Base-by-base conservation (phyloP, 2,329 filamentous ascomycete genomes). In the Didymosphaeria variabile region DNA sequence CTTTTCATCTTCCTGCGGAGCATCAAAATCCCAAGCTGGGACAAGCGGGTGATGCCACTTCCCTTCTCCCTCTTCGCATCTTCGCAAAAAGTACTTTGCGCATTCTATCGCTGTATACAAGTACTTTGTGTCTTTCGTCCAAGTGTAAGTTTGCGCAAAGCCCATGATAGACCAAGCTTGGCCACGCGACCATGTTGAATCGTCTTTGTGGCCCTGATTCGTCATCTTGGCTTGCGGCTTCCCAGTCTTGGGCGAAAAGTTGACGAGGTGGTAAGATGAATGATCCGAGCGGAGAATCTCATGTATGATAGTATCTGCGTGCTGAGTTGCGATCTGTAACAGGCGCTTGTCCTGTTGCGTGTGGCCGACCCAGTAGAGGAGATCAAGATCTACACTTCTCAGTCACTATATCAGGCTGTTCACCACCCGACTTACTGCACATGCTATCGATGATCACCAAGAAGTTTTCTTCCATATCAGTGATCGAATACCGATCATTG, bases 21-120 rank as follows among this genome's bases (percentile, higher is more conserved):
- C 84, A 60, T 85, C 80, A 47, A 85, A 85, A 57, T 86, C 84
- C 84, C 83, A 86, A 2, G 78, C 75, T 0, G 83, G 82, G 0
- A 85, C 79, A 0, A 74, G 45, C 2, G 56, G 63, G 45, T 72
- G 65, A 21, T 70, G 65, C 66, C 72, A 74, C 34, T 66, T 76
- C 0, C 64, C 67, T 5, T 70, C 67, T 17, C 76, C 77, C 2
- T 72, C 70, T 0, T 78, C 74, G 19, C 85, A 68, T 0, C 80
- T 71, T 0, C 68, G 53, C 2, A 85, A 64, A 61, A 86, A 86
- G 59, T 82, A 83, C 32, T 83, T 74, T 0, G 82, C 82, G 42
- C 81, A 72, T 0, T 78, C 78, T 4, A 79, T 77, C 0, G 84
- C 79, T 2, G 83, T 83, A 0, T 77, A 64, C 0, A 84, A 73